These are phyloP conservation scores for Penicillium sclerotigenum DNA, from an alignment of 2,329 filamentous ascomycete genomes.

Conservation along the genomic window DNA sequence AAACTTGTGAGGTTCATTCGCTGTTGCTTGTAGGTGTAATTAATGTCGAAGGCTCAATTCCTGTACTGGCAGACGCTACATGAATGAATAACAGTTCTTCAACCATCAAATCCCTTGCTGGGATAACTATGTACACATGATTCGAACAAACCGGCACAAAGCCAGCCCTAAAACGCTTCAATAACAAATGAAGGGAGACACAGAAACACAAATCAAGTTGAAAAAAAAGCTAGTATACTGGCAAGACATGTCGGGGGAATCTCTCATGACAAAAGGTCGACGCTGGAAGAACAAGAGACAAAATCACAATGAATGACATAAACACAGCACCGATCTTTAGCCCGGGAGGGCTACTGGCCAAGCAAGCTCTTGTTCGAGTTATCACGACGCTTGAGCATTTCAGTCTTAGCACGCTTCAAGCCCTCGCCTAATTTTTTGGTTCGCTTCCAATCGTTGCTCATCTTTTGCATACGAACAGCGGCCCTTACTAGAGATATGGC, in stretches of 20 bases:
- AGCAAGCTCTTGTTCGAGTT: slow-evolving; percentile 25
- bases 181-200: neutral
- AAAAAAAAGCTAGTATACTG: slow-evolving; percentile 13
- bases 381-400: slow-evolving; percentile 40
- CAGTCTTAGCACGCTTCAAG: slow-evolving; percentile 42
- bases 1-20: neutral
- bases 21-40: neutral
- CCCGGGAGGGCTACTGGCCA: slow-evolving; percentile 13
- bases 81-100: neutral
- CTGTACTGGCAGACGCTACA: neutral
- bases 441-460: slow-evolving; percentile 46
- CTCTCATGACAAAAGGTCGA: slow-evolving; percentile 22
- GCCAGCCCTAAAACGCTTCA: neutral
- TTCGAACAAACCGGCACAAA: slow-evolving; percentile 3
- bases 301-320: slow-evolving; percentile 21
- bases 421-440: slow-evolving; percentile 44
- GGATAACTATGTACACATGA: slow-evolving; percentile 12
- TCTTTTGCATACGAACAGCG: slow-evolving; percentile 45
- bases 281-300: slow-evolving; percentile 19
- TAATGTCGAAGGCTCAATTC: neutral
- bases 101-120: slow-evolving; percentile 4
- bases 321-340: slow-evolving; percentile 17
- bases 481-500: slow-evolving; percentile 45
- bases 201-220: neutral
- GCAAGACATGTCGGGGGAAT: slow-evolving; percentile 24